phyloP scores from a whole-genome alignment of 495 filamentous ascomycete species.

The Cercophora samala region DNA sequence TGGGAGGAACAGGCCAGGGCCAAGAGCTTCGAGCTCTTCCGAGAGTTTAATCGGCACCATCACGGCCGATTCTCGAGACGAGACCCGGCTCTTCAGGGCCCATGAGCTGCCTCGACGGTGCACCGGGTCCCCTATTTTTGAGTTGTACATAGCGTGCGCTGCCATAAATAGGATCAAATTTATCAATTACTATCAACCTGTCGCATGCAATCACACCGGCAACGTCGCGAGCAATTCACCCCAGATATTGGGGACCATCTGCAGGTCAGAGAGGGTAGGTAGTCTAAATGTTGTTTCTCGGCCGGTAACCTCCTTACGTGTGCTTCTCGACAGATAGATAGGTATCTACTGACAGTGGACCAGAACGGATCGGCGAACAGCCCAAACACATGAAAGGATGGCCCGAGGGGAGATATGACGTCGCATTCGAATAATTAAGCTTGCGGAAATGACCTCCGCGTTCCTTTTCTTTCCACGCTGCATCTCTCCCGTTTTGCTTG shows the following conservation, averaged over 20 bases:
- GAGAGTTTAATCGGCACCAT: neutral
- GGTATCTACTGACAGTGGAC: neutral
- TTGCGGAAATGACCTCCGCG: conserved; percentile 1
- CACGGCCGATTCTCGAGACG: neutral
- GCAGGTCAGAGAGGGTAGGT: neutral
- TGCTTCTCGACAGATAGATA: neutral
- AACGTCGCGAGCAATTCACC: conserved; percentile 1
- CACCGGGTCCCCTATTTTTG: neutral
- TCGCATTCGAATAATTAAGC: neutral
- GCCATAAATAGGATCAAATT: conserved; percentile 7
- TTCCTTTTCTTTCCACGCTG: neutral
- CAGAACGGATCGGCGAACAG: neutral
- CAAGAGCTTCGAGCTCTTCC: neutral
- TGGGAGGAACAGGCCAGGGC: neutral
- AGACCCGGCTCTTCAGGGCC: neutral
- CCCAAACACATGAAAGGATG: neutral
- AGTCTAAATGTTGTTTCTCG: neutral
- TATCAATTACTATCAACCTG: neutral
- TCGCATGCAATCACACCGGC: conserved; percentile 6
- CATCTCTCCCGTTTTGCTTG: neutral
- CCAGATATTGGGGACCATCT: neutral
- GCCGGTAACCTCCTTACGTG: neutral
- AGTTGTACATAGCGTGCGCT: neutral
- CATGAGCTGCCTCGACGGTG: neutral
- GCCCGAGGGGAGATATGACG: neutral